A percentile compares a stretch with the other conserved stretches of the same genome.
These are phyloP conservation scores for Harringtonia lauricola DNA, from an alignment of 2,329 filamentous ascomycete genomes.

Conservation along the genomic window DNA sequence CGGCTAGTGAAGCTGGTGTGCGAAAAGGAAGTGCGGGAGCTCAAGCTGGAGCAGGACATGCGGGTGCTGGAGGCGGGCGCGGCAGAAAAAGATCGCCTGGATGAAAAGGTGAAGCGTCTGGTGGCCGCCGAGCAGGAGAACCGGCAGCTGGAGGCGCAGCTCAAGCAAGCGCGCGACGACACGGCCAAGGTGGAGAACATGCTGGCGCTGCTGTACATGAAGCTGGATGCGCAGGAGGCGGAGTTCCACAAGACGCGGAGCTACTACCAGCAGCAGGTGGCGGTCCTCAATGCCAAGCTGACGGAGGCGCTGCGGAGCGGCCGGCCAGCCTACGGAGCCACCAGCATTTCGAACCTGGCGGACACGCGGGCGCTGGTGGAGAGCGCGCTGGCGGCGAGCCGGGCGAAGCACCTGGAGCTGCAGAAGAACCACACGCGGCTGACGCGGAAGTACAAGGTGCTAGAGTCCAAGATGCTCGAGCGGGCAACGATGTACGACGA, in stretches of 20 bases:
- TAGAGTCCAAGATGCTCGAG: conserved; percentile 26
- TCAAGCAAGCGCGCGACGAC: conserved; percentile 43
- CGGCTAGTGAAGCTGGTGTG: conserved; percentile 56
- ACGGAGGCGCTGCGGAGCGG: conserved; percentile 22
- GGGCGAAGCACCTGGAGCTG: conserved; percentile 41
- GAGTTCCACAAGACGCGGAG: conserved; percentile 32
- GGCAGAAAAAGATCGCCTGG: conserved; percentile 48
- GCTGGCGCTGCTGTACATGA: conserved; percentile 46
- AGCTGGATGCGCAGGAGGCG: conserved; percentile 39
- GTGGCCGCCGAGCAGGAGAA: conserved; percentile 50
- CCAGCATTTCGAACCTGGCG: conserved; percentile 12
- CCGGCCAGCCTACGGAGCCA: not conserved
- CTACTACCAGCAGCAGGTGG: conserved; percentile 37
- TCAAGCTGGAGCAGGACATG: conserved; percentile 51
- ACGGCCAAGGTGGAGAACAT: conserved; percentile 47
- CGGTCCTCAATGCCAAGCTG: conserved; percentile 33
- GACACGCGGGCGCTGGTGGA: conserved; percentile 29
- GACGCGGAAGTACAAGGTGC: conserved; percentile 37
- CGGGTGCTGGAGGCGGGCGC: conserved; percentile 50
- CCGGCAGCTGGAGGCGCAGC: conserved; percentile 52
- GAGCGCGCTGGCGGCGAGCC: conserved; percentile 35
- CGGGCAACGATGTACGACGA: conserved; percentile 2
- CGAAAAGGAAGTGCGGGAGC: conserved; percentile 57
- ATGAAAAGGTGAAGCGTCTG: conserved; percentile 46
- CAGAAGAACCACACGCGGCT: conserved; percentile 40